Conservation (phyloP, 2,329 filamentous ascomycete species). For the Pseudophaeomoniella oleicola region DNA sequence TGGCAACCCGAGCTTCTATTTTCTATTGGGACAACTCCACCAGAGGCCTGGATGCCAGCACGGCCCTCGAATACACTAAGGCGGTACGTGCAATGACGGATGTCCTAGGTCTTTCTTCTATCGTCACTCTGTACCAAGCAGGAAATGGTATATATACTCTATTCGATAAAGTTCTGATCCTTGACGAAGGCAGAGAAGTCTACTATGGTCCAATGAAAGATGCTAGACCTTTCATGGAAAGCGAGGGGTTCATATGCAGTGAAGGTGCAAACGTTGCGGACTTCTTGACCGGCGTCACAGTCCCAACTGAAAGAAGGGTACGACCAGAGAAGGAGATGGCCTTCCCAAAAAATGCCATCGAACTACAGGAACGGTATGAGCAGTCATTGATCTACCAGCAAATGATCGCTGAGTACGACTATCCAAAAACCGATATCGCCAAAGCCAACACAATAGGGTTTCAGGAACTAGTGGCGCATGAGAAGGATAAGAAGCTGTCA, state of each 20-base stretch:
- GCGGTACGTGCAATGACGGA: slow-evolving; percentile 51
- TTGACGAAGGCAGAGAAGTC: slow-evolving; percentile 51
- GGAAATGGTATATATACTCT: slow-evolving; percentile 55
- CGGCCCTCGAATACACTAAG: slow-evolving; percentile 46
- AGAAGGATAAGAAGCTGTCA: slow-evolving; percentile 41
- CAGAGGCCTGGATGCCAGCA: slow-evolving; percentile 50
- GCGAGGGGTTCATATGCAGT: slow-evolving; percentile 47
- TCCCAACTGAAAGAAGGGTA: slow-evolving; percentile 34
- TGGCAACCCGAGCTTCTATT: slow-evolving; percentile 43
- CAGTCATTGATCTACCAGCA: slow-evolving; percentile 32
- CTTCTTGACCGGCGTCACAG: slow-evolving; percentile 51
- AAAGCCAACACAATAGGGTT: slow-evolving; percentile 39
- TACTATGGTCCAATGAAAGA: slow-evolving; percentile 48
- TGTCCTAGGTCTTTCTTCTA: slow-evolving; percentile 42
- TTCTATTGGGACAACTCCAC: slow-evolving; percentile 57
- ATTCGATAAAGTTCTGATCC: slow-evolving; percentile 56
- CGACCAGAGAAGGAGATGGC: slow-evolving; percentile 25
- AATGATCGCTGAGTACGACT: slow-evolving; percentile 44
- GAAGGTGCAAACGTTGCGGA: slow-evolving; percentile 51
- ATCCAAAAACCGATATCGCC: slow-evolving; percentile 35
- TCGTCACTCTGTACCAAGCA: slow-evolving; percentile 56
- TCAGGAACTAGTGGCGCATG: slow-evolving; percentile 32
- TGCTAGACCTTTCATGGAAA: slow-evolving; percentile 50
- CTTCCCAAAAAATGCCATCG: slow-evolving; percentile 29
- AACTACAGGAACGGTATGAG: slow-evolving; percentile 40